Percentiles rank a stretch among this genome's conserved stretches.
Evolutionary conservation across 1,284 basidiomycete genomes (phyloP).

Genomic region (Fomitopsis pinicola): DNA sequence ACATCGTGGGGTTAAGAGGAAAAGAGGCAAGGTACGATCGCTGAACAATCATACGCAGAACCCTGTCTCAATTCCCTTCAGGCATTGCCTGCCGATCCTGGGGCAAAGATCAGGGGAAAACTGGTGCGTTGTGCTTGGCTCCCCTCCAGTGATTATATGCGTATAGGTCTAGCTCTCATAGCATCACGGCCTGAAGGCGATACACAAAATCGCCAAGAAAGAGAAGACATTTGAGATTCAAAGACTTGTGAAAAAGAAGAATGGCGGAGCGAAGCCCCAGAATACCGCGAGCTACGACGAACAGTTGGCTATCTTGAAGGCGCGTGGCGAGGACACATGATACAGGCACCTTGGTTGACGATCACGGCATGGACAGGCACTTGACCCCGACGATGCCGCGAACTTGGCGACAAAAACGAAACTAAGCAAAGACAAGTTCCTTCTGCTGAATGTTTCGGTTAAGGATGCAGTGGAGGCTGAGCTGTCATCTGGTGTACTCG

Average conservation of each 20-base stretch:
- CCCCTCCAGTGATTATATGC: neutral
- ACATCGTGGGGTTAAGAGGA: constrained; percentile 35
- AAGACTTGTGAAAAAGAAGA: constrained; percentile 73
- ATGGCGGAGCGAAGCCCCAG: constrained; percentile 22
- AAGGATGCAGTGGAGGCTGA: constrained; percentile 41
- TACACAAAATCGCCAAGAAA: constrained; percentile 74
- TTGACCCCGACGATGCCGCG: constrained; percentile 58
- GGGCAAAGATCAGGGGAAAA: constrained; percentile 31
- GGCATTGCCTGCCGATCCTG: constrained; percentile 30
- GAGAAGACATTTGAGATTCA: constrained; percentile 81
- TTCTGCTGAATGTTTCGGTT: constrained; percentile 44
- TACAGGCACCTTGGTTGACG: neutral
- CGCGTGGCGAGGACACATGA: constrained; percentile 21
- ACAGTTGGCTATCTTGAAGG: constrained; percentile 71
- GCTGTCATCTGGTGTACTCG: constrained; percentile 30
- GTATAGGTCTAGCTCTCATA: constrained; percentile 7
- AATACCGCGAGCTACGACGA: constrained; percentile 54
- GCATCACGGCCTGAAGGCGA: constrained; percentile 69
- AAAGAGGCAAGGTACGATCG: constrained; percentile 31
- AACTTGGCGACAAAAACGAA: constrained; percentile 64
- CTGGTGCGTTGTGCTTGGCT: constrained; percentile 29
- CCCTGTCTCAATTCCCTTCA: neutral
- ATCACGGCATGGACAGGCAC: constrained; percentile 35
- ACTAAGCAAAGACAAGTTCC: constrained; percentile 66
- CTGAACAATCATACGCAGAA: neutral